These are phyloP conservation scores for Umbelopsis isabellina DNA, from an alignment of 192 early-diverging fungal species.

Conservation along the genomic window DNA sequence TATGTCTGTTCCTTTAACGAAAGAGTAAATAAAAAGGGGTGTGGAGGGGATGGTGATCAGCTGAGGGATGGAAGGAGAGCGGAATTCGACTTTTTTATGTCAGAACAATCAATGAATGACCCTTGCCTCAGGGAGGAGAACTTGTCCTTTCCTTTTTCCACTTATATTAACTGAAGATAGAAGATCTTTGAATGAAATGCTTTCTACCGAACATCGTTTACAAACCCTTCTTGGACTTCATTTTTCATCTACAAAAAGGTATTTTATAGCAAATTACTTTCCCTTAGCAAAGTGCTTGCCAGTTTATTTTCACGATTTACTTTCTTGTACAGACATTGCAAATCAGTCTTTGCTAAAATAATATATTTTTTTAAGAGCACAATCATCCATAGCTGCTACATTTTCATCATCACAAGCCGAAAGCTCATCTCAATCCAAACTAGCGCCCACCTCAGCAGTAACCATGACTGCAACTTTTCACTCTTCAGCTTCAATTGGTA, in stretches of 20 bases:
- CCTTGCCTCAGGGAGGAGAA: slow-evolving; percentile 10
- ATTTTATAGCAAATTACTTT: background rate
- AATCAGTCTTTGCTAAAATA: too few relatives aligned
- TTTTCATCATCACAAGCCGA: background rate
- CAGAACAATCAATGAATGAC: slow-evolving; percentile 8
- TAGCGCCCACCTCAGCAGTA: background rate
- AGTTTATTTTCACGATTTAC: too few relatives aligned
- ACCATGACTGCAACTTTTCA: background rate
- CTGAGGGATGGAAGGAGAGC: slow-evolving; percentile 18
- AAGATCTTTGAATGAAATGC: slow-evolving; percentile 1
- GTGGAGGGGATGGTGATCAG: slow-evolving; percentile 3
- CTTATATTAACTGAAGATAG: slow-evolving; percentile 6
- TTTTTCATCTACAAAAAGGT: background rate
- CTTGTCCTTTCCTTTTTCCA: background rate
- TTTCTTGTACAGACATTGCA: too few relatives aligned
- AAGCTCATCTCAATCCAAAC: background rate
- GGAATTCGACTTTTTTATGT: background rate
- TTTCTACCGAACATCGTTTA: slow-evolving; percentile 11
- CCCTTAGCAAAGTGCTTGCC: too few relatives aligned
- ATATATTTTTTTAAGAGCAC: background rate
- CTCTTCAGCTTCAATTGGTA: background rate
- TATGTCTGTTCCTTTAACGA: background rate
- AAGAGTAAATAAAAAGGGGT: slow-evolving; percentile 3
- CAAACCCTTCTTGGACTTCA: slow-evolving; percentile 7
- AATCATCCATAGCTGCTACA: background rate